Conservation (phyloP, 116 monocot species). For the Zostera marina region DNA sequence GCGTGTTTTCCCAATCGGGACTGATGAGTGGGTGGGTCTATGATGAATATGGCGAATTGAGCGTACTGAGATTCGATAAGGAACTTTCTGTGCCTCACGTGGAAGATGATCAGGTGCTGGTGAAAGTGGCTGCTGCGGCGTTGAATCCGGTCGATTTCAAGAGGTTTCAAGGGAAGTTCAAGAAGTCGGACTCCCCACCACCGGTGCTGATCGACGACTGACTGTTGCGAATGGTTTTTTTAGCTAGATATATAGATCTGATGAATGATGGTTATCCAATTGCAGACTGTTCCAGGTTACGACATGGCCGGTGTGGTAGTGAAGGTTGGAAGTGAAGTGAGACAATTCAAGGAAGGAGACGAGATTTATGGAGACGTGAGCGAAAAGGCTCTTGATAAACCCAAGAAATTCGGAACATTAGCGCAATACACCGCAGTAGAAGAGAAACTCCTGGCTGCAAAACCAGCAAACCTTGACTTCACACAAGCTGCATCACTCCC, state of each 20-base stretch:
- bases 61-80: slow-evolving; percentile 43
- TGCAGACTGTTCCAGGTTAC: slow-evolving; percentile 94
- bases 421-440: slow-evolving; percentile 89
- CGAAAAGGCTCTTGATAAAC: slow-evolving; percentile 69
- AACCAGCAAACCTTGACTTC: slow-evolving; percentile 68
- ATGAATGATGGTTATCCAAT: too few species aligned
- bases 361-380: slow-evolving; percentile 82
- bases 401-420: slow-evolving; percentile 73
- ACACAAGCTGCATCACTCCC: slow-evolving; percentile 60
- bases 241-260: neutral
- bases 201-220: slow-evolving; percentile 24
- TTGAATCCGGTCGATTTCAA: slow-evolving; percentile 92
- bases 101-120: slow-evolving; percentile 80
- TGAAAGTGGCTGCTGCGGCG: slow-evolving; percentile 70
- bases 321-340: slow-evolving; percentile 73
- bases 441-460: slow-evolving; percentile 66
- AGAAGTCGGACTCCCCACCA: slow-evolving; percentile 63
- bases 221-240: neutral
- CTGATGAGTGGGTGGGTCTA: slow-evolving; percentile 92
- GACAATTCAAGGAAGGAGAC: slow-evolving; percentile 78
- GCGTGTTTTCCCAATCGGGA: slow-evolving; percentile 11
- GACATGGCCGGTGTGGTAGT: slow-evolving; percentile 84
- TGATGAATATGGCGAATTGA: slow-evolving; percentile 55
- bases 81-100: slow-evolving; percentile 48
- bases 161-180: slow-evolving; percentile 76